Conservation (phyloP, 1,284 basidiomycete genomes). For the Meira nashicola region DNA sequence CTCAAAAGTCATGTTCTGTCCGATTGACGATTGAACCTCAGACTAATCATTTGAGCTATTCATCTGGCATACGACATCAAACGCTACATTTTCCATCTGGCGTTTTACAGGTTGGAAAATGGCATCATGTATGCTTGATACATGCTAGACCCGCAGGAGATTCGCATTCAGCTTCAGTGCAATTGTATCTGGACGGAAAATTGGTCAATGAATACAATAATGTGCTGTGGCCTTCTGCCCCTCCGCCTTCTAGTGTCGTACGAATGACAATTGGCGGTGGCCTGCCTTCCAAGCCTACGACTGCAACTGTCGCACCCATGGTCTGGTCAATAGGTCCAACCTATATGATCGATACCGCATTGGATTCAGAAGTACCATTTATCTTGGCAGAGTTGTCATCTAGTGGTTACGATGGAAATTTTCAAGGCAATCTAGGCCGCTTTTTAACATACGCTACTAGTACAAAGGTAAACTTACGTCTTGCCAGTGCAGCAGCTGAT, state of each 20-base stretch:
- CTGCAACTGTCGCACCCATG: conserved; percentile 17
- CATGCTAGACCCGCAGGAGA: conserved; percentile 30
- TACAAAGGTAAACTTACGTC: conserved; percentile 36
- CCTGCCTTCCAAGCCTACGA: conserved; percentile 17
- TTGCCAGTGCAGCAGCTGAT: conserved; percentile 28
- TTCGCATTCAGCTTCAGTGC: conserved; percentile 24
- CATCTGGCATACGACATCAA: conserved; percentile 9
- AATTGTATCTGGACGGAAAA: conserved; percentile 38
- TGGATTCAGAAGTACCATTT: conserved; percentile 35
- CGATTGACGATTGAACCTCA: conserved; percentile 30
- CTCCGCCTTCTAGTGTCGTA: conserved; percentile 14
- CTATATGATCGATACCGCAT: conserved; percentile 30
- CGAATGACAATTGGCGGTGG: conserved; percentile 30
- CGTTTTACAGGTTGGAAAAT: conserved; percentile 17
- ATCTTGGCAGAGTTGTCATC: conserved; percentile 31
- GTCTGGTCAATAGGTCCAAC: conserved; percentile 41
- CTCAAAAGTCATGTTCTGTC: conserved; percentile 22
- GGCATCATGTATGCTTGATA: conserved; percentile 34
- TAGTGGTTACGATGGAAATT: conserved; percentile 34
- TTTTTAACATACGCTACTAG: conserved; percentile 41
- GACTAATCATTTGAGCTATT: conserved; percentile 30
- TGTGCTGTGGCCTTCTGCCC: conserved; percentile 26
- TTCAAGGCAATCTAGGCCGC: conserved; percentile 40
- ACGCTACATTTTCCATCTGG: conserved; percentile 22
- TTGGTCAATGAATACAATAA: conserved; percentile 28